Conservation (phyloP, 108 stramenopile genomes). For the Seminavis robusta region DNA sequence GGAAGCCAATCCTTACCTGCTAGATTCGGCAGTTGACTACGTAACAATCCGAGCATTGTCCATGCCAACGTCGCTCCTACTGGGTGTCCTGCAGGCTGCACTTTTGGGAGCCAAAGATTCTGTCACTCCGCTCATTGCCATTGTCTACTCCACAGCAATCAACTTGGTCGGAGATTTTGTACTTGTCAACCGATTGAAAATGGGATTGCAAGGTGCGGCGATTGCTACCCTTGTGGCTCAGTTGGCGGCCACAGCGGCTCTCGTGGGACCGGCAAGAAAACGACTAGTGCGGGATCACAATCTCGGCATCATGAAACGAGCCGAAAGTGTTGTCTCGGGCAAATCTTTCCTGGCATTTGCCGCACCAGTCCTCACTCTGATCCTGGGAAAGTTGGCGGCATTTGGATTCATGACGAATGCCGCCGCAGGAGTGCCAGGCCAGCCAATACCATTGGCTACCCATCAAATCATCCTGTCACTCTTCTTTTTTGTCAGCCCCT, state of each 20-base stretch:
- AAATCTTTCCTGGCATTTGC: slow-evolving; percentile 75
- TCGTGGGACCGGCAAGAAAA: slow-evolving; percentile 62
- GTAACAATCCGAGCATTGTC: slow-evolving; percentile 81
- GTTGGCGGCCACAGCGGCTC: slow-evolving; percentile 63
- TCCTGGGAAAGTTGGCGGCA: slow-evolving; percentile 80
- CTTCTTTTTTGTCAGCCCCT: slow-evolving; percentile 83
- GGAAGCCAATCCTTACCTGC: slow-evolving; percentile 51
- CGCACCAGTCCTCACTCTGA: slow-evolving; percentile 79
- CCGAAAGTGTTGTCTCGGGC: slow-evolving; percentile 36
- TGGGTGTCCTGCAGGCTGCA: slow-evolving; percentile 78
- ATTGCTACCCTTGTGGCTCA: slow-evolving; percentile 78
- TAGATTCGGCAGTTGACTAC: slow-evolving; percentile 75
- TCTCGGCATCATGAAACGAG: slow-evolving; percentile 15
- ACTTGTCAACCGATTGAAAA: slow-evolving; percentile 50
- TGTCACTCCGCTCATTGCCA: slow-evolving; percentile 77
- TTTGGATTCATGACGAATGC: slow-evolving; percentile 89
- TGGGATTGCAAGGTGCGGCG: slow-evolving; percentile 80
- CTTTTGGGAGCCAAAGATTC: slow-evolving; percentile 82
- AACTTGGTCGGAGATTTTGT: slow-evolving; percentile 76
- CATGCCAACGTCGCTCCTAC: slow-evolving; percentile 76
- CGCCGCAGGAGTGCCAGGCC: slow-evolving; percentile 79
- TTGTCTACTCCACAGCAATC: slow-evolving; percentile 63
- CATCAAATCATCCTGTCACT: slow-evolving; percentile 83
- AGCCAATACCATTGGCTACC: slow-evolving; percentile 73
- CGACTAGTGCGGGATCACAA: slow-evolving; percentile 38